Percentiles rank a stretch among this genome's conserved stretches.
phyloP scores from a whole-genome alignment of 2,329 filamentous ascomycete genomes.

The Dichotomopilus funicola region DNA sequence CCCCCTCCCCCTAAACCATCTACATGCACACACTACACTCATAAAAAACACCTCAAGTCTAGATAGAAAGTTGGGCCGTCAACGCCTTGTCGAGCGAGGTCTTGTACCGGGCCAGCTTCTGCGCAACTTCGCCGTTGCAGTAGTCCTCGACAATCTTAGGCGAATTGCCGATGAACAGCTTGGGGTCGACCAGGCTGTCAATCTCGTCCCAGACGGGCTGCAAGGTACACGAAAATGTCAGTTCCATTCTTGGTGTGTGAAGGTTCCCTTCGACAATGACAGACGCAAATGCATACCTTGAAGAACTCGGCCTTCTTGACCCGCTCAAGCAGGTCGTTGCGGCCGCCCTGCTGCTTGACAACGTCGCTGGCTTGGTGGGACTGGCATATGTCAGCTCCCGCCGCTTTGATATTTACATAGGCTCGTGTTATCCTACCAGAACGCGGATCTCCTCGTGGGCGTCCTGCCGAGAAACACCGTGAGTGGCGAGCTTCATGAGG shows the following conservation, averaged over 20 bases:
- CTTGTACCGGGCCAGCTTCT: conserved; percentile 21
- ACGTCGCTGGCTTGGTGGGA: conserved; percentile 41
- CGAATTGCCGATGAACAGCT: conserved; percentile 33
- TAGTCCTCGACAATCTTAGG: conserved; percentile 24
- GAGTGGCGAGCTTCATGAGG: conserved; percentile 70
- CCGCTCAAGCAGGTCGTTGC: conserved; percentile 75
- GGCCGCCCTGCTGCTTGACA: conserved; percentile 53
- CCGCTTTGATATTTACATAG: background rate
- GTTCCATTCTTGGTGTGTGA: too few species aligned
- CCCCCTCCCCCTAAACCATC: too few species aligned
- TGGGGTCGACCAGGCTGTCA: conserved; percentile 59
- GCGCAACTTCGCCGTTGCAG: conserved; percentile 22
- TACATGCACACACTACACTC: too few species aligned
- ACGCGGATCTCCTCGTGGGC: conserved; percentile 85
- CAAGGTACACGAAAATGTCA: background rate
- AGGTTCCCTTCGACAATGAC: too few species aligned
- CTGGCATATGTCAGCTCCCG: conserved; percentile 1
- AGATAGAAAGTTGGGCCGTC: conserved; percentile 24
- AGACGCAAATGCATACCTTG: conserved; percentile 22
- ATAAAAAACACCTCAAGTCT: background rate
- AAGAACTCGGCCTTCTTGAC: conserved; percentile 72
- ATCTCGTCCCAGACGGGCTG: conserved; percentile 59
- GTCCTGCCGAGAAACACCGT: conserved; percentile 68
- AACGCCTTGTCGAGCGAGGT: conserved; percentile 15
- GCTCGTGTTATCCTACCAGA: conserved; percentile 33